These are phyloP conservation scores for Dissoconium aciculare DNA, from an alignment of 2,329 filamentous ascomycete species.

Conservation along the genomic window DNA sequence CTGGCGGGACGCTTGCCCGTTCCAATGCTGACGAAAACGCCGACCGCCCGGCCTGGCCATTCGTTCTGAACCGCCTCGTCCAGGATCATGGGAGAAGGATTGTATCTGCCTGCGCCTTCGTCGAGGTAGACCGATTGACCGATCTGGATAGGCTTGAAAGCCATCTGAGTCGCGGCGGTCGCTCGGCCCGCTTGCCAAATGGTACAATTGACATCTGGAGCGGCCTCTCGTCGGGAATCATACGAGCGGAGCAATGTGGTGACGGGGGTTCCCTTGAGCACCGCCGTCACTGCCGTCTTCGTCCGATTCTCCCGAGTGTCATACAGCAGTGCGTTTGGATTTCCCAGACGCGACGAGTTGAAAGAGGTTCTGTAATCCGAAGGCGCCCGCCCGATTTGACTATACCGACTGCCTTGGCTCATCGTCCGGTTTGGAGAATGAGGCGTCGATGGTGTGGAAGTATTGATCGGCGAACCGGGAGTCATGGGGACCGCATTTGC, in stretches of 20 bases:
- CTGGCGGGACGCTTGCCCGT: slow-evolving; percentile 72
- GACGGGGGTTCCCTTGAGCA: slow-evolving; percentile 68
- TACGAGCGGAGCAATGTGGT: slow-evolving; percentile 71
- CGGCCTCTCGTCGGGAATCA: slow-evolving; percentile 80
- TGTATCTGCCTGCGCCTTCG: slow-evolving; percentile 81
- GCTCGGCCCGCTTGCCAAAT: slow-evolving; percentile 96
- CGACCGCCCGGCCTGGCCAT: slow-evolving; percentile 86
- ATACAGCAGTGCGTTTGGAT: slow-evolving; percentile 76
- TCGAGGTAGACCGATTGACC: slow-evolving; percentile 91
- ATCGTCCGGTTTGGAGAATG: slow-evolving; percentile 42
- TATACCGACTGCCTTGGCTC: slow-evolving; percentile 71
- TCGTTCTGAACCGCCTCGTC: slow-evolving; percentile 88
- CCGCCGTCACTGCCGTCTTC: slow-evolving; percentile 68
- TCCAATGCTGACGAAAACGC: slow-evolving; percentile 85
- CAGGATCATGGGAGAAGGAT: slow-evolving; percentile 68
- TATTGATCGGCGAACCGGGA: slow-evolving; percentile 31
- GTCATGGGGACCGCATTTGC: slow-evolving; percentile 36
- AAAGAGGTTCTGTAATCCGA: slow-evolving; percentile 39
- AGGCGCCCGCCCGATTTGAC: slow-evolving; percentile 55
- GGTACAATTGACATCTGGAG: slow-evolving; percentile 82
- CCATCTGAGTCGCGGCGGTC: slow-evolving; percentile 78
- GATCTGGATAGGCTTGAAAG: slow-evolving; percentile 90
- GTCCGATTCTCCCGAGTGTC: slow-evolving; percentile 63
- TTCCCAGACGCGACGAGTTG: slow-evolving; percentile 48
- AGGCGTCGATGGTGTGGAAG: slow-evolving; percentile 14